Evolutionary conservation across 768 basidiomycete species (phyloP).

Genomic region (Psilocybe subaeruginosa): DNA sequence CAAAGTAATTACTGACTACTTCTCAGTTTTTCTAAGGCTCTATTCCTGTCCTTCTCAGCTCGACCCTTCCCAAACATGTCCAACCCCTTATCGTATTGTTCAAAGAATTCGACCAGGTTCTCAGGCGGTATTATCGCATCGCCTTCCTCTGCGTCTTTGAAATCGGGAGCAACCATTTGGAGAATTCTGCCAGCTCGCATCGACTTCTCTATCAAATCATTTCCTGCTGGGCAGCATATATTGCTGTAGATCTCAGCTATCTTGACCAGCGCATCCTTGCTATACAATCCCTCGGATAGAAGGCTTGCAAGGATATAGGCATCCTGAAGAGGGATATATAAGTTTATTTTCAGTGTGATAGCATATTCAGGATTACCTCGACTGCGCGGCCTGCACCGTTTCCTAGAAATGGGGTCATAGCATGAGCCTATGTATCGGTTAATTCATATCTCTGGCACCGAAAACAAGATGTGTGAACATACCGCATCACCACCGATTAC

Average conservation of each 20-base stretch:
- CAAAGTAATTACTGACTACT: too few species aligned
- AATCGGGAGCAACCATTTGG: conserved; percentile 27
- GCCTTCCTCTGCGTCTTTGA: conserved; percentile 30
- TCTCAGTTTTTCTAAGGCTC: conserved; percentile 19
- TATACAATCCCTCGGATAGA: conserved; percentile 16
- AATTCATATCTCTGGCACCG: neutral
- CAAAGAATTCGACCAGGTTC: conserved; percentile 22
- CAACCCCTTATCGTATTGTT: conserved; percentile 24
- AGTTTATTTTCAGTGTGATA: too few species aligned
- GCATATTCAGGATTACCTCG: conserved; percentile 20
- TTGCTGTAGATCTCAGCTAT: conserved; percentile 31
- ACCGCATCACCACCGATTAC: conserved; percentile 55
- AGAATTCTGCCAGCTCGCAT: conserved; percentile 20
- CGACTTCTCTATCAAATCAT: conserved; percentile 24
- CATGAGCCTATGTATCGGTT: conserved; percentile 28
- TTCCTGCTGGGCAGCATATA: conserved; percentile 29
- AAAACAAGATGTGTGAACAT: neutral
- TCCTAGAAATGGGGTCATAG: conserved; percentile 36
- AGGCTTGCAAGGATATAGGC: conserved; percentile 38
- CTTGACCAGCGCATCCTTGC: conserved; percentile 21
- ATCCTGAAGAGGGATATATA: conserved; percentile 26
- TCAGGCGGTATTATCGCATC: conserved; percentile 19
- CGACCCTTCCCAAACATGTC: conserved; percentile 30
- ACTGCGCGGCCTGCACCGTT: conserved; percentile 34
- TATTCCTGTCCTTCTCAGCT: conserved; percentile 26